Evolutionary conservation across 306 rosid genomes (phyloP).

Genomic region (Lathyrus aphaca): DNA sequence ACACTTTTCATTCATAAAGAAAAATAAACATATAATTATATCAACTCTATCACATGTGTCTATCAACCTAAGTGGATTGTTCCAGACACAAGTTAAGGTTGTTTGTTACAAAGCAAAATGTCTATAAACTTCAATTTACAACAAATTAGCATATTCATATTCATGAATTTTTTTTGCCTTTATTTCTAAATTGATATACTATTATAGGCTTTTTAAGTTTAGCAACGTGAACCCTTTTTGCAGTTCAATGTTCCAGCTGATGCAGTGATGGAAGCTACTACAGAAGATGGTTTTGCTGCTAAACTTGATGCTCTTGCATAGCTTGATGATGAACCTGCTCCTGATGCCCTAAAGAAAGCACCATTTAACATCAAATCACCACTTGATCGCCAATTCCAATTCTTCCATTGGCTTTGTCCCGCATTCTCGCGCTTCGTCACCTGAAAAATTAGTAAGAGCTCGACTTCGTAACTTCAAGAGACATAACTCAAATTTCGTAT

Average conservation of each 20-base stretch:
- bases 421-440: constrained; percentile 70
- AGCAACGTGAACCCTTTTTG: constrained; percentile 71
- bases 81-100: constrained; percentile 58
- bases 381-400: constrained; percentile 87
- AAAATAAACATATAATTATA: constrained; percentile 9
- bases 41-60: constrained; percentile 47
- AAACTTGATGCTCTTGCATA: constrained; percentile 86
- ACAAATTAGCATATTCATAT: constrained; percentile 30
- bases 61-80: constrained; percentile 11
- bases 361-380: constrained; percentile 87
- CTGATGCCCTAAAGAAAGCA: constrained; percentile 76
- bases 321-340: constrained; percentile 74
- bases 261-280: constrained; percentile 69
- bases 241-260: constrained; percentile 73
- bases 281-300: constrained; percentile 71
- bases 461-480: background rate
- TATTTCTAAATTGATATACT: constrained; percentile 27
- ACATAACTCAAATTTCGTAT: background rate
- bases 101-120: constrained; percentile 37
- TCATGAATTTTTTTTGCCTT: constrained; percentile 18
- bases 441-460: constrained; percentile 40
- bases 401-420: constrained; percentile 65
- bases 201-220: constrained; percentile 19
- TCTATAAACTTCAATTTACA: constrained; percentile 40
- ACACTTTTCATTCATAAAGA: background rate